A percentile compares a stretch with the other conserved stretches of the same genome.
These are phyloP conservation scores for Sanghuangporus baumii DNA, from an alignment of 1,284 basidiomycete species.

Conservation along the genomic window DNA sequence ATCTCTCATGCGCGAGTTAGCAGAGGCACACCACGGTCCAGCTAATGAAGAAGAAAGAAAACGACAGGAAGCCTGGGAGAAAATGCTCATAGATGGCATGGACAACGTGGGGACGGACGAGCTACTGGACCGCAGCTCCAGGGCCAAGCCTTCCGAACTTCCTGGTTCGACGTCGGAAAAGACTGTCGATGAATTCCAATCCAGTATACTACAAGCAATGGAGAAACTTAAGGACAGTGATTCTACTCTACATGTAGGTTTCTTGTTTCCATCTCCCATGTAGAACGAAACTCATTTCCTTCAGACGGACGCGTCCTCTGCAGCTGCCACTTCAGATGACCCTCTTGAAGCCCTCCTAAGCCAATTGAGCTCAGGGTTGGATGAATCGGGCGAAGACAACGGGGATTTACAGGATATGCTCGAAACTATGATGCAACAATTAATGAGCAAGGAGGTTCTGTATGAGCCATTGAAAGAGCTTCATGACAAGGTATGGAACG, in stretches of 20 bases:
- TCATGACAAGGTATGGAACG: slow-evolving; percentile 56
- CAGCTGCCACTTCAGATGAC: slow-evolving; percentile 30
- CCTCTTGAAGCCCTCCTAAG: slow-evolving; percentile 46
- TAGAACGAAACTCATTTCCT: neutral
- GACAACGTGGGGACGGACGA: slow-evolving; percentile 39
- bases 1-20: slow-evolving; percentile 70
- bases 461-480: slow-evolving; percentile 93
- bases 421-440: slow-evolving; percentile 88
- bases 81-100: slow-evolving; percentile 68
- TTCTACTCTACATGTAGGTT: slow-evolving; percentile 40
- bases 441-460: slow-evolving; percentile 92
- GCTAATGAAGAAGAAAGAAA: slow-evolving; percentile 30
- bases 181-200: slow-evolving; percentile 57
- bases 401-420: slow-evolving; percentile 72
- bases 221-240: slow-evolving; percentile 75
- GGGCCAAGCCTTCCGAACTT: slow-evolving; percentile 15
- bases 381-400: slow-evolving; percentile 41
- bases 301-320: slow-evolving; percentile 27
- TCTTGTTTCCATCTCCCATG: slow-evolving; percentile 13
- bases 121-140: slow-evolving; percentile 17
- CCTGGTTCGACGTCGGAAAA: slow-evolving; percentile 21
- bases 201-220: slow-evolving; percentile 75
- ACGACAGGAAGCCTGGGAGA: slow-evolving; percentile 60
- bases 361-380: slow-evolving; percentile 31
- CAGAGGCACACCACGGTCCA: slow-evolving; percentile 30